Evolutionary conservation across 2,329 filamentous ascomycete genomes (phyloP).

Genomic region (Fusarium sp.): DNA sequence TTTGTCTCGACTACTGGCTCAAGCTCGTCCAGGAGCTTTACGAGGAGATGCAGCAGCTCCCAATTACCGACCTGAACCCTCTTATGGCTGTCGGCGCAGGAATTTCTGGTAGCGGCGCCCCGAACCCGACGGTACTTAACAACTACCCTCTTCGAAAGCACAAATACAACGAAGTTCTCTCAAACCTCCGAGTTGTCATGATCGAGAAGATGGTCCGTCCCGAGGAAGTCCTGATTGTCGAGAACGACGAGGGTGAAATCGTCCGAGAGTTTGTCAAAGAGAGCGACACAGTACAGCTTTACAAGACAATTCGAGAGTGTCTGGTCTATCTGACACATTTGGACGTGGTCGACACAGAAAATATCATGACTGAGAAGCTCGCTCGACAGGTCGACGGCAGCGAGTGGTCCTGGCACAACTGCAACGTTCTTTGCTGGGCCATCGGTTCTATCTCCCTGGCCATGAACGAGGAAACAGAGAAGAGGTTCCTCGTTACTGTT

Average conservation of each 20-base stretch:
- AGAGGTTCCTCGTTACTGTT: conserved; percentile 96
- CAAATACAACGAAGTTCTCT: conserved; percentile 94
- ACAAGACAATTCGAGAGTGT: conserved; percentile 98
- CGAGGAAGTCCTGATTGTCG: conserved; percentile 98
- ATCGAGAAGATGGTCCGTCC: conserved; percentile 99
- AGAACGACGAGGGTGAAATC: conserved; percentile 99
- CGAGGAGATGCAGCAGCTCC: conserved; percentile 97
- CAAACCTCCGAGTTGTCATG: conserved; percentile 96
- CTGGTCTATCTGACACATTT: conserved; percentile 97
- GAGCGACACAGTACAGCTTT: conserved; percentile 97
- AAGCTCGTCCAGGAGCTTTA: conserved; percentile 98
- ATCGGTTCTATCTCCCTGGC: conserved; percentile 98
- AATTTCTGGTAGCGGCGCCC: conserved; percentile 82
- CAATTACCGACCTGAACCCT: conserved; percentile 92
- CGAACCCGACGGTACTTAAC: conserved; percentile 84
- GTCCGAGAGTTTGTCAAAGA: conserved; percentile 99
- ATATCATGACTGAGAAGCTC: conserved; percentile 99
- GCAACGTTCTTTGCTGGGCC: conserved; percentile 99
- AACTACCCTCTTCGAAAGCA: conserved; percentile 97
- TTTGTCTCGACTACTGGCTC: conserved; percentile 98
- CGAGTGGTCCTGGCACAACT: conserved; percentile 99
- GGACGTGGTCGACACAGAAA: conserved; percentile 96
- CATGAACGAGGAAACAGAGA: conserved; percentile 99
- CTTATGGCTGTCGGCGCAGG: conserved; percentile 81
- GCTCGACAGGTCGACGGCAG: conserved; percentile 92